A percentile compares a stretch with the other conserved stretches of the same genome.
These are phyloP conservation scores for Pinus tabuliformis DNA, from an alignment of 75 land plant species.

Conservation along the genomic window DNA sequence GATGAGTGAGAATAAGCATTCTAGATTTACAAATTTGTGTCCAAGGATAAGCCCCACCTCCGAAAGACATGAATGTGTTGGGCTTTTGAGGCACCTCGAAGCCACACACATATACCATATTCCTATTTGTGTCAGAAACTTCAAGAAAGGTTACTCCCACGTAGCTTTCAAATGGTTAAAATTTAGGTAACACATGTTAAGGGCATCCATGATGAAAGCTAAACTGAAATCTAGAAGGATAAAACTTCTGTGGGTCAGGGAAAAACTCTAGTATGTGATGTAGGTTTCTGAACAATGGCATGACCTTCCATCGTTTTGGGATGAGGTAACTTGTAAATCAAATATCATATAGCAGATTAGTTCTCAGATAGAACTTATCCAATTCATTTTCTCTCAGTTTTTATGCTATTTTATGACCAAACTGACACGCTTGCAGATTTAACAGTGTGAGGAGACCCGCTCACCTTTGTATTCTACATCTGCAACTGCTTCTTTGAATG, in stretches of 20 bases:
- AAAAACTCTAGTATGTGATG: conserved; percentile 65
- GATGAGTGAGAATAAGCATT: conserved; percentile 24
- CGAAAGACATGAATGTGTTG: conserved; percentile 6
- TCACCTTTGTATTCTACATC: conserved; percentile 88
- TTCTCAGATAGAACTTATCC: not conserved
- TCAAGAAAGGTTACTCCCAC: not conserved
- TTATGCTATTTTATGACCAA: not conserved
- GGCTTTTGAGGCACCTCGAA: not conserved
- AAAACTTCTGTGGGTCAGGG: conserved; percentile 57
- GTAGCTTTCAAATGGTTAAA: not conserved
- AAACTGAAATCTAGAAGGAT: conserved; percentile 79
- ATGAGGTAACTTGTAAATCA: conserved; percentile 33
- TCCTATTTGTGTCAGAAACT: not conserved
- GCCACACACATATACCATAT: not conserved
- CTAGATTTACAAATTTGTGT: conserved; percentile 23
- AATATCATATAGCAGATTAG: too few species aligned
- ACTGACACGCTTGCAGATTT: not conserved
- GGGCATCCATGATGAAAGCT: too few species aligned
- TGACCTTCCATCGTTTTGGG: conserved; percentile 79
- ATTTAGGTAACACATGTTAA: too few species aligned
- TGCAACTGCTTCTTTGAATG: conserved; percentile 88
- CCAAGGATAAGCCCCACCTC: conserved; percentile 19
- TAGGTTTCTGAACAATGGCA: conserved; percentile 67
- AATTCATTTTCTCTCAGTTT: not conserved
- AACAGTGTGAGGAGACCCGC: not conserved